Evolutionary conservation across 176 grass and related monocot genomes (phyloP), one percentile per base, ranked within the genome.

Genomic region (Oryza longistaminata): DNA sequence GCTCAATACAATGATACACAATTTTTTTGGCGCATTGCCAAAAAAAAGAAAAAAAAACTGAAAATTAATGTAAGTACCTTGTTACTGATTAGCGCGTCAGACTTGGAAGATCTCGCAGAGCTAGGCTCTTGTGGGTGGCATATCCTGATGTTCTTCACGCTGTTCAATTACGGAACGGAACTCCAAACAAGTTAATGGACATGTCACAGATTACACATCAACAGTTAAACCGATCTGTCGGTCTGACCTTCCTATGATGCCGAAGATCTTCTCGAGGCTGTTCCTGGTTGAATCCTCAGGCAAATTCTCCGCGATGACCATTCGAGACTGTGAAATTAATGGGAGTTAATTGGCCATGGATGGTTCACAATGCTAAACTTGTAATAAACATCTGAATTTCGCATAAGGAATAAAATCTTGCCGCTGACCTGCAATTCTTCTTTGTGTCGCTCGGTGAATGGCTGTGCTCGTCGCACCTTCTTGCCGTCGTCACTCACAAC

Each of bases 61-160:
- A 5, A 5, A 40, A 40, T 40, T 40, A 1, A 39, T 35, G 9
- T 5, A 16, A 62, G 34, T 76, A 88, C 79, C 91, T 97, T 88
- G 68, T 92, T 93, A 60, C 89, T 84, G 21, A 91, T 85, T 45
- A 90, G 48, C 21, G 90, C 49, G 80, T 93, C 94, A 22, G 68
- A 43, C 21, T 86, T 97, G 1, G 94, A 90, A 71, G 76, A 82
- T 50, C 82, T 85, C 34, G 89, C 55, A 24, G 89, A 73, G 81
- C 77, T 86, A 9, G 94, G 89, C 21, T 97, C 89, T 27, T 70
- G 83, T n/a, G 94, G 94, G 84, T 97, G 89, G 69, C 89, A 83
- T 60, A 97, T 93, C 66, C 85, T 81, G 83, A 97, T 88, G 80
- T 90, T 88, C 79, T 84, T 93, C 55, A 97, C 87, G 22, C 94